Conservation (phyloP, 108 stramenopile species). For the Seminavis robusta region DNA sequence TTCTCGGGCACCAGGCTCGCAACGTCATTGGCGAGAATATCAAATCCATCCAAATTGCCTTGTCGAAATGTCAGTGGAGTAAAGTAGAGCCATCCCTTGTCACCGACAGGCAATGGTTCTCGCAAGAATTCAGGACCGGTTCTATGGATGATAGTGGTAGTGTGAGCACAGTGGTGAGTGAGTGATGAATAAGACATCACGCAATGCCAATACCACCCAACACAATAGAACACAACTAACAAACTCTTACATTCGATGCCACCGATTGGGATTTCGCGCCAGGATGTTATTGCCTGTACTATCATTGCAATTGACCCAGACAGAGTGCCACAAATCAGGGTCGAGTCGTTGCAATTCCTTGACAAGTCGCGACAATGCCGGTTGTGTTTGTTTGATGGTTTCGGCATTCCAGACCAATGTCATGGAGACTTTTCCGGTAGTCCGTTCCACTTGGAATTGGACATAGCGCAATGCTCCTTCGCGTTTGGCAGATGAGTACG, state of each 20-base stretch:
- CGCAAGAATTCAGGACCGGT: conserved; percentile 75
- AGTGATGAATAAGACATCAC: too few relatives aligned
- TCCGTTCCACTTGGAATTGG: conserved; percentile 80
- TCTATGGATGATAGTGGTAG: too few relatives aligned
- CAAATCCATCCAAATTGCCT: conserved; percentile 92
- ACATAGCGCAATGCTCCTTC: conserved; percentile 71
- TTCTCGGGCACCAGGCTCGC: conserved; percentile 58
- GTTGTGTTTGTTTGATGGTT: conserved; percentile 63
- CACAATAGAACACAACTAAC: conserved; percentile 42
- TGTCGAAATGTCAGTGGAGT: conserved; percentile 92
- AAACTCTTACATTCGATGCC: conserved; percentile 68
- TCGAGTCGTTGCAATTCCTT: conserved; percentile 54
- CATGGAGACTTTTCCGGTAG: conserved; percentile 71
- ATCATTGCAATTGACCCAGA: conserved; percentile 87
- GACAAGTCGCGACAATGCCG: conserved; percentile 56
- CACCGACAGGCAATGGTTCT: conserved; percentile 60
- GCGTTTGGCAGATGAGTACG: conserved; percentile 56
- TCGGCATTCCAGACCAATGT: conserved; percentile 90
- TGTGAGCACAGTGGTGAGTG: too few relatives aligned
- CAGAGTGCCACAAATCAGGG: conserved; percentile 71
- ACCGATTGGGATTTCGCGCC: conserved; percentile 46
- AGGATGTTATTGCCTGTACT: conserved; percentile 67
- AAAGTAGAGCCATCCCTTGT: conserved; percentile 72
- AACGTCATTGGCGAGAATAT: conserved; percentile 76
- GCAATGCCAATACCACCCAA: too few relatives aligned